Evolutionary conservation across 805 yeast species (phyloP), one percentile per base, ranked within the genome.

Genomic region (Saturnispora serradocipensis): DNA sequence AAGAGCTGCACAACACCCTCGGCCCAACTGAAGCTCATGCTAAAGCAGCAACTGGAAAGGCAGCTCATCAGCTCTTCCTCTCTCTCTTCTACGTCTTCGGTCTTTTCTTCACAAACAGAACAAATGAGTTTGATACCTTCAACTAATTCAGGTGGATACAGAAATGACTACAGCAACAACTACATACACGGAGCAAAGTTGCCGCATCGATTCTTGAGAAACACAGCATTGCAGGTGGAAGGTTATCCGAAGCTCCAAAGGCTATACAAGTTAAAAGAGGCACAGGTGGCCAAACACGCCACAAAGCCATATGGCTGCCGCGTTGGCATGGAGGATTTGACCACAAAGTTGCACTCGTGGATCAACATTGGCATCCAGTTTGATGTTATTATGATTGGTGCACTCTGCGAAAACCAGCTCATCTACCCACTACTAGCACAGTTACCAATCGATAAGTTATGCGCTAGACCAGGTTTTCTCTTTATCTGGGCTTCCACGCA

Each of bases 381-480:
- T 66, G 97, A 90, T 63, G 95, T 88, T 10, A 85, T 91, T 13
- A 88, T 91, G 95, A 80, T 90, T 50, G 95, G 96, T 1, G 91
- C 93, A 3, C 71, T 91, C 48, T 77, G 84, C 1, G 90, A 86
- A 56, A 81, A 84, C 60, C 89, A 82, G 60, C 75, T 85, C 50
- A 70, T 86, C 18, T 72, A 78, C 43, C 85, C 87, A 0, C 59
- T 83, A 2, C 69, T 90, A 24, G 67, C 76, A 1, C 77, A 76
- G 56, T 68, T 89, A 44, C 96, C 96, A 0, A 70, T 90, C 5
- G 83, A 81, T 56, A 80, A 73, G 59, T 69, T 90, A 32, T 80
- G 93, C 51, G 77, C 96, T 1, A 84, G 84, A 56, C 97, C 97
- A 0, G 95, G 96, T 1, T 83, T 88, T 54, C 63, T 89, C 25